These are phyloP conservation scores for Diaporthe sp. DNA, from an alignment of 2,329 filamentous ascomycete species.

Conservation along the genomic window DNA sequence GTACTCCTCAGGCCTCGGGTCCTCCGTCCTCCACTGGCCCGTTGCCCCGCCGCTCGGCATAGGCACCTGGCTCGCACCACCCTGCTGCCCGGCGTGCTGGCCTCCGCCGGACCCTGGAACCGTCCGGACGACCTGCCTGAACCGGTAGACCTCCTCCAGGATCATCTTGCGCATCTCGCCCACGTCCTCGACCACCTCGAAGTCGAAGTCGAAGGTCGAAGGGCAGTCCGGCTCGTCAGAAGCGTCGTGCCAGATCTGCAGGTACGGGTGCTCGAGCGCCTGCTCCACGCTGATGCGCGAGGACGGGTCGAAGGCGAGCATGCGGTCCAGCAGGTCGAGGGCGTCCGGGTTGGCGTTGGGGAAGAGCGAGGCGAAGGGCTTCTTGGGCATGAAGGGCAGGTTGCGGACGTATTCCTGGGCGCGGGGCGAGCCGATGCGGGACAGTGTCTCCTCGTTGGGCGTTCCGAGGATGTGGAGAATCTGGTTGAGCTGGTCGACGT, in stretches of 20 bases:
- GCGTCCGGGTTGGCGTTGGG: constrained; percentile 95
- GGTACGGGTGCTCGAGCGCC: constrained; percentile 94
- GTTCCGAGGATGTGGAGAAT: constrained; percentile 98
- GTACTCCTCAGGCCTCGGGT: constrained; percentile 72
- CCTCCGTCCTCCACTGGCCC: constrained; percentile 69
- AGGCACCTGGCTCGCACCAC: constrained; percentile 60
- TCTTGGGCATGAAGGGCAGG: constrained; percentile 93
- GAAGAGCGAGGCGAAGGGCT: constrained; percentile 89
- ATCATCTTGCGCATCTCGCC: constrained; percentile 98
- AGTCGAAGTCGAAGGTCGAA: constrained; percentile 96
- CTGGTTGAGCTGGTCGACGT: constrained; percentile 99
- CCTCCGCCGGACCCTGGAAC: constrained; percentile 53
- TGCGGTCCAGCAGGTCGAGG: constrained; percentile 93
- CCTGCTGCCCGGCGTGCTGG: constrained; percentile 47
- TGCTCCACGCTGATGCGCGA: constrained; percentile 94
- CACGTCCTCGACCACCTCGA: constrained; percentile 97
- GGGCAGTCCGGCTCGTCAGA: constrained; percentile 96
- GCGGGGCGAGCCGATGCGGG: constrained; percentile 92
- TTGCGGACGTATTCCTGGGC: constrained; percentile 99
- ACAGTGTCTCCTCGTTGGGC: constrained; percentile 93
- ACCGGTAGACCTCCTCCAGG: constrained; percentile 89
- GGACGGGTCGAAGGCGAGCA: constrained; percentile 97
- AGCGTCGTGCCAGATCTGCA: constrained; percentile 98
- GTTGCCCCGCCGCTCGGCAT: constrained; percentile 60
- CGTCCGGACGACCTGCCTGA: constrained; percentile 75